Conservation (phyloP, 805 yeast species). For the Cyberlindnera galapagoensis region DNA sequence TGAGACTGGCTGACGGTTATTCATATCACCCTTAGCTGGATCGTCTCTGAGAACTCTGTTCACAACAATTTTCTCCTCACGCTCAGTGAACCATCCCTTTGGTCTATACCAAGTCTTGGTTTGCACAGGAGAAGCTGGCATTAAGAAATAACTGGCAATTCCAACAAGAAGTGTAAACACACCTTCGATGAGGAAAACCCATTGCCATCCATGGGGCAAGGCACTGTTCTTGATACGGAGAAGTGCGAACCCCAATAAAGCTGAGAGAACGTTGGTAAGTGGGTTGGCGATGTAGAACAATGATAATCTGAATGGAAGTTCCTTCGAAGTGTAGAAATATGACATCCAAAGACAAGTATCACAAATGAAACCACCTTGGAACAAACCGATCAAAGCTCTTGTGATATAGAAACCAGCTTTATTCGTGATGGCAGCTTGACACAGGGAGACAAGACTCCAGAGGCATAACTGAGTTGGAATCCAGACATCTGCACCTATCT, state of each 20-base stretch:
- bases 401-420: constrained; percentile 39
- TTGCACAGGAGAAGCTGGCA: constrained; percentile 52
- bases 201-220: constrained; percentile 54
- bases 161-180: constrained; percentile 50
- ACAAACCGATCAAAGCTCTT: constrained; percentile 45
- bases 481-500: constrained; percentile 56
- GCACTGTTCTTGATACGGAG: constrained; percentile 40
- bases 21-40: constrained; percentile 59
- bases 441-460: constrained; percentile 52
- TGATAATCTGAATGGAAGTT: constrained; percentile 51
- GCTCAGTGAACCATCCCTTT: constrained; percentile 46
- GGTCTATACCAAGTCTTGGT: constrained; percentile 43
- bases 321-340: constrained; percentile 55
- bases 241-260: constrained; percentile 49
- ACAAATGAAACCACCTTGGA: constrained; percentile 70
- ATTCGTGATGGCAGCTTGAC: constrained; percentile 39
- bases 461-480: constrained; percentile 50
- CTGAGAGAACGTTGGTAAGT: constrained; percentile 37
- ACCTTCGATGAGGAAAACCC: constrained; percentile 64
- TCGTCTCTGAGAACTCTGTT: constrained; percentile 57
- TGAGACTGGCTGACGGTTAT: constrained; percentile 49
- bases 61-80: constrained; percentile 52
- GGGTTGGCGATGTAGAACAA: constrained; percentile 55
- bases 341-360: constrained; percentile 59
- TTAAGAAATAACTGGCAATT: constrained; percentile 34